Conservation (phyloP, 2,329 filamentous ascomycete genomes). For the Colletotrichum incanum region DNA sequence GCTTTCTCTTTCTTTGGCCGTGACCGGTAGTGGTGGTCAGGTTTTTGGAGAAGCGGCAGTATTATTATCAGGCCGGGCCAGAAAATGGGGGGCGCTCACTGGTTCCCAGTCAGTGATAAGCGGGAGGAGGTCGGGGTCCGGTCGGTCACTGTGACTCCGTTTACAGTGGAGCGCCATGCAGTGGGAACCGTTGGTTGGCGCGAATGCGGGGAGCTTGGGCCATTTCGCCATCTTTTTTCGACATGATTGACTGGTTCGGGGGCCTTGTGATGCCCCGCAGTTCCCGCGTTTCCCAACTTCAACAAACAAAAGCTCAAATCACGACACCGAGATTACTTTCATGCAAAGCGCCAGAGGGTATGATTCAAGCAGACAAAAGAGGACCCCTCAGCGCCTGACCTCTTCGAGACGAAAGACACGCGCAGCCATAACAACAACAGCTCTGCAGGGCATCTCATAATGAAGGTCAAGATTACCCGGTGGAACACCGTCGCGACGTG, state of each 20-base stretch:
- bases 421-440: not conserved
- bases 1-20: not conserved
- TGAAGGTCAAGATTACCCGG: slow-evolving; percentile 96
- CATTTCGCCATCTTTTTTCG: slow-evolving; percentile 38
- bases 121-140: slow-evolving; percentile 38
- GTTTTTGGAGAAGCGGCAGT: slow-evolving; percentile 29
- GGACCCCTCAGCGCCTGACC: not conserved
- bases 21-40: slow-evolving; percentile 20
- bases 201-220: slow-evolving; percentile 48
- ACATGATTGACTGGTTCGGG: slow-evolving; percentile 30
- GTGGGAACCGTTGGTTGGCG: slow-evolving; percentile 28
- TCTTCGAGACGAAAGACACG: not conserved
- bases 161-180: slow-evolving; percentile 15
- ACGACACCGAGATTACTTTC: slow-evolving; percentile 22
- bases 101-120: slow-evolving; percentile 37
- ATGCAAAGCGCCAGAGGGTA: slow-evolving; percentile 5
- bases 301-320: slow-evolving; percentile 29
- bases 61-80: slow-evolving; percentile 12
- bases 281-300: slow-evolving; percentile 27
- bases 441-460: slow-evolving; percentile 54
- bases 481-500: slow-evolving; percentile 97
- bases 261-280: slow-evolving; percentile 21
- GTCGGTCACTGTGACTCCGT: slow-evolving; percentile 35
- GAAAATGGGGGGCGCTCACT: slow-evolving; percentile 20
- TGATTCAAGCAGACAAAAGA: not conserved